Evolutionary conservation across 108 stramenopile species (phyloP).

Genomic region (Nannochloropsis salina): DNA sequence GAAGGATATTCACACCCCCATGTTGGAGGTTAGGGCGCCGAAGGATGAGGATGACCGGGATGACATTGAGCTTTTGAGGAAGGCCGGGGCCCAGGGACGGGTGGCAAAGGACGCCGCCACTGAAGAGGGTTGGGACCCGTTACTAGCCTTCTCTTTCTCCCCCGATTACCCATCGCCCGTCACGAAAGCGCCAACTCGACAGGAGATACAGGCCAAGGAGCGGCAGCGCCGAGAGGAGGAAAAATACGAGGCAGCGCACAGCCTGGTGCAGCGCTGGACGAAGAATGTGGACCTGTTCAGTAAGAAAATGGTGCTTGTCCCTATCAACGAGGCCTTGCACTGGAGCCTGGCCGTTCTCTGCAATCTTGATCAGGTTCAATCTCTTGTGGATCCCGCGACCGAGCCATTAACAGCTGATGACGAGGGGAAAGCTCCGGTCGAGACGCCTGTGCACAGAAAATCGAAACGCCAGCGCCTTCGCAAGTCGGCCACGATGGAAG

Average conservation of each 20-base stretch:
- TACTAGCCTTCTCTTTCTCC: background rate
- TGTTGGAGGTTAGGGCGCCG: background rate
- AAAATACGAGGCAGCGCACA: constrained; percentile 32
- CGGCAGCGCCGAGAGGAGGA: background rate
- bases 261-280: constrained; percentile 57
- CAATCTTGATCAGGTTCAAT: constrained; percentile 65
- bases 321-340: constrained; percentile 81
- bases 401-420: too few relatives aligned
- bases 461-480: too few relatives aligned
- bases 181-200: background rate
- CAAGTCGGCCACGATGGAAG: too few relatives aligned
- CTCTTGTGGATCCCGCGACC: background rate
- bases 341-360: constrained; percentile 89
- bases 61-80: background rate
- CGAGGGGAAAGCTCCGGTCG: too few relatives aligned
- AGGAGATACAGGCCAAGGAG: background rate
- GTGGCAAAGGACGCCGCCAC: too few relatives aligned
- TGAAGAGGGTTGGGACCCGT: too few relatives aligned
- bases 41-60: background rate
- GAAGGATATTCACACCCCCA: background rate
- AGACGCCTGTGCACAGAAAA: too few relatives aligned
- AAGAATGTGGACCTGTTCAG: constrained; percentile 74
- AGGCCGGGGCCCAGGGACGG: background rate
- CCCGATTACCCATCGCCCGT: background rate
- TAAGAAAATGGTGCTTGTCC: constrained; percentile 82